Evolutionary conservation across 352 stramenopile species (phyloP).

Genomic region (Phytophthora pinifolia): DNA sequence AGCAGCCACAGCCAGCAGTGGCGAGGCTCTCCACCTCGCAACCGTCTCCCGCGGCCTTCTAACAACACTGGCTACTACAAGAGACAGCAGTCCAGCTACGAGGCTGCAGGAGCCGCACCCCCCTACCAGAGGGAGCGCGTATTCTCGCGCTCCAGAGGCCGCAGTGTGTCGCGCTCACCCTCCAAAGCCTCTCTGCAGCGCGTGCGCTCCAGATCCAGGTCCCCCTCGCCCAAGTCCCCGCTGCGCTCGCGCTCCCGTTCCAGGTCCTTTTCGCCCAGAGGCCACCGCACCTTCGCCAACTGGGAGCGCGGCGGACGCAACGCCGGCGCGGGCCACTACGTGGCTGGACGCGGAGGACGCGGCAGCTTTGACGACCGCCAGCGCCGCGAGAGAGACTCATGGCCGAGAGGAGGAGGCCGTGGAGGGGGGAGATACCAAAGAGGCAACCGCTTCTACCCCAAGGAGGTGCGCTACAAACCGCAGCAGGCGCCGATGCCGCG

Average conservation of each 20-base stretch:
- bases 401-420: constrained; percentile 25
- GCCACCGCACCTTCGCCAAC: constrained; percentile 49
- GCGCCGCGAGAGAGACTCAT: constrained; percentile 39
- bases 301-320: constrained; percentile 34
- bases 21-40: constrained; percentile 23
- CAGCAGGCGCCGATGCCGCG: constrained; percentile 16
- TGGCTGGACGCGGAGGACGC: constrained; percentile 20
- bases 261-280: constrained; percentile 59
- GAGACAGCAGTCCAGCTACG: constrained; percentile 24
- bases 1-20: constrained; percentile 20
- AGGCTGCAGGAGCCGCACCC: constrained; percentile 11
- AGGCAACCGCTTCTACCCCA: constrained; percentile 44
- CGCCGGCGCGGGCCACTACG: constrained; percentile 27
- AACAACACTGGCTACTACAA: constrained; percentile 34
- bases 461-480: constrained; percentile 38
- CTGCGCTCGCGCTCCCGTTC: constrained; percentile 57
- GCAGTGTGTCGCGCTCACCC: constrained; percentile 56
- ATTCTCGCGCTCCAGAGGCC: constrained; percentile 42
- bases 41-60: constrained; percentile 22
- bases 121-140: constrained; percentile 34
- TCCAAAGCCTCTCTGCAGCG: constrained; percentile 36
- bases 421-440: constrained; percentile 28
- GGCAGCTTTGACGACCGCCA: constrained; percentile 34
- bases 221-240: constrained; percentile 22
- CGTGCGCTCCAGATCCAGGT: constrained; percentile 27